Conservation (phyloP, 257 asterid species). For the Gynochthodes officinalis region DNA sequence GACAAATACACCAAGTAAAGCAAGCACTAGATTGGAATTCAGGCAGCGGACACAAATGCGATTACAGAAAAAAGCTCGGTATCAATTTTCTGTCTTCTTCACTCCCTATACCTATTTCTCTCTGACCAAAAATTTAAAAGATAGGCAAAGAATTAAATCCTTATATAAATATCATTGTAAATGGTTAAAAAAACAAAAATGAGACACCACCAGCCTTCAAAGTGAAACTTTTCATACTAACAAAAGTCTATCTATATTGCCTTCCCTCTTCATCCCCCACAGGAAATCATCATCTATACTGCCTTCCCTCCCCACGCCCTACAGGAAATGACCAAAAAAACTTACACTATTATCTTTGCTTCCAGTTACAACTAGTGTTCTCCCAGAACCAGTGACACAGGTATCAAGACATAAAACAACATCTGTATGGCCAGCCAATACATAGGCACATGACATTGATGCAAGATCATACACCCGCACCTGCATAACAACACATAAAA, state of each 20-base stretch:
- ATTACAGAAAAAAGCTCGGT: neutral
- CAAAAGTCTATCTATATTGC: neutral
- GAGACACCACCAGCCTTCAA: neutral
- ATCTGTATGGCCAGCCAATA: conserved; percentile 85
- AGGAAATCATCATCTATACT: neutral
- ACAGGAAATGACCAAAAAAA: conserved; percentile 5
- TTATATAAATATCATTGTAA: neutral
- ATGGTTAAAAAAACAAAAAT: neutral
- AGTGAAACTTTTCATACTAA: conserved; percentile 1
- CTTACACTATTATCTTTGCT: conserved; percentile 92
- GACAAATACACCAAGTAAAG: conserved; percentile 1
- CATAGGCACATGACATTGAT: conserved; percentile 94
- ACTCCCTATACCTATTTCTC: neutral
- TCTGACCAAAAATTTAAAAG: neutral
- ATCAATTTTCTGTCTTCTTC: neutral
- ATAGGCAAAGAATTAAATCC: neutral
- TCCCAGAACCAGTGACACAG: conserved; percentile 62
- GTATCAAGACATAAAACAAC: conserved; percentile 86
- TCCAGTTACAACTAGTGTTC: conserved; percentile 72
- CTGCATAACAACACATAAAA: conserved; percentile 33
- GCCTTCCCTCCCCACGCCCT: neutral
- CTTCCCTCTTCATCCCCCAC: neutral
- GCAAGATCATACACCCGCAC: conserved; percentile 93
- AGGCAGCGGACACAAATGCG: neutral
- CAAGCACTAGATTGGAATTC: conserved; percentile 5